Percentiles rank a stretch among this genome's conserved stretches.
These are phyloP conservation scores for Phialophora macrospora DNA, from an alignment of 2,329 filamentous ascomycete species.

Conservation along the genomic window DNA sequence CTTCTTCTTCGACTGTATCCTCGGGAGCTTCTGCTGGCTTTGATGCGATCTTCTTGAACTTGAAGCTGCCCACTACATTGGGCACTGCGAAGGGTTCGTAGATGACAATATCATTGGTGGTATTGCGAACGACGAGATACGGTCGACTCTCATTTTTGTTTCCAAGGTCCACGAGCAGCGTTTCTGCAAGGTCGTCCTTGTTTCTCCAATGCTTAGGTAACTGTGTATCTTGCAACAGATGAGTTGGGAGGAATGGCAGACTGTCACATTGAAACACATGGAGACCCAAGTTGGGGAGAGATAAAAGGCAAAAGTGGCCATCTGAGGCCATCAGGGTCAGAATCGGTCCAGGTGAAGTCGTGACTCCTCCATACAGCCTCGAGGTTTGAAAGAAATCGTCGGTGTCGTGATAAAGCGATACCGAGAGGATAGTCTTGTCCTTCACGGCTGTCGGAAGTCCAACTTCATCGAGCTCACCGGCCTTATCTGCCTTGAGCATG, in stretches of 20 bases:
- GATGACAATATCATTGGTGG: slow-evolving; percentile 79
- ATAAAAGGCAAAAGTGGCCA: slow-evolving; percentile 72
- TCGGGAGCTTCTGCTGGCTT: slow-evolving; percentile 55
- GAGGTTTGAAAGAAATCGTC: slow-evolving; percentile 62
- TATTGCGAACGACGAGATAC: slow-evolving; percentile 80
- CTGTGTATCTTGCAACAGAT: slow-evolving; percentile 71
- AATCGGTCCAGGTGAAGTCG: slow-evolving; percentile 48
- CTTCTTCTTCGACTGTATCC: slow-evolving; percentile 58
- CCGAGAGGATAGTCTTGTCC: slow-evolving; percentile 76
- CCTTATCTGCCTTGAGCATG: slow-evolving; percentile 77
- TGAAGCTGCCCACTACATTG: slow-evolving; percentile 53
- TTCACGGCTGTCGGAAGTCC: slow-evolving; percentile 65
- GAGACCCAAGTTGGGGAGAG: slow-evolving; percentile 72
- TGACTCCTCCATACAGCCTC: slow-evolving; percentile 43
- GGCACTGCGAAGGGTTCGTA: slow-evolving; percentile 74
- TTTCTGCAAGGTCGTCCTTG: slow-evolving; percentile 76
- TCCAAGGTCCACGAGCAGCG: slow-evolving; percentile 83
- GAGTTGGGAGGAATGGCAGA: slow-evolving; percentile 75
- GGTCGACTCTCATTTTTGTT: slow-evolving; percentile 72
- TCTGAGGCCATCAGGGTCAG: slow-evolving; percentile 77
- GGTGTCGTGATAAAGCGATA: slow-evolving; percentile 78
- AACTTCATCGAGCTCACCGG: slow-evolving; percentile 83
- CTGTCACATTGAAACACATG: slow-evolving; percentile 77
- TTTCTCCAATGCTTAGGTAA: slow-evolving; percentile 70
- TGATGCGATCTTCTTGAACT: slow-evolving; percentile 77